Conservation (phyloP, 352 stramenopile species). For the Saprolegnia parasitica region DNA sequence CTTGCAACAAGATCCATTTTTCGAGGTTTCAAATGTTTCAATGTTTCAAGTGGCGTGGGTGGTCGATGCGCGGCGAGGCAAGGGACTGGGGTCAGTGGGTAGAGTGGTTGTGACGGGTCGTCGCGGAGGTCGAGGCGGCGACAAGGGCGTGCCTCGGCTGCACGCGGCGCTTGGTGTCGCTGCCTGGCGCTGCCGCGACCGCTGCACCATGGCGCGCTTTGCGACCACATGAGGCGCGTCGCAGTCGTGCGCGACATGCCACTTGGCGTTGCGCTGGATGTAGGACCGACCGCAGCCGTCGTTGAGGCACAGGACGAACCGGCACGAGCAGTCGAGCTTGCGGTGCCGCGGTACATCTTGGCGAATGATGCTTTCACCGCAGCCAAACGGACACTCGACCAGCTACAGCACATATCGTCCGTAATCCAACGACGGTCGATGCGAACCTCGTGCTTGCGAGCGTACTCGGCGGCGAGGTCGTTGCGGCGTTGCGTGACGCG, state of each 20-base stretch:
- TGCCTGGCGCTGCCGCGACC: constrained; percentile 2
- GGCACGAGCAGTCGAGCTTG: constrained; percentile 11
- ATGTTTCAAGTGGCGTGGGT: neutral
- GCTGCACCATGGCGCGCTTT: neutral
- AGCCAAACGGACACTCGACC: constrained; percentile 27
- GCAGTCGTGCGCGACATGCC: constrained; percentile 13
- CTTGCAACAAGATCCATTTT: too few species aligned
- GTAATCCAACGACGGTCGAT: neutral
- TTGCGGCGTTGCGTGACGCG: neutral
- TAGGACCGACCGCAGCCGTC: constrained; percentile 16
- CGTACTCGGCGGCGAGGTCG: constrained; percentile 20
- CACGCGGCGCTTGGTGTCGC: neutral
- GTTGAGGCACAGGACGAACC: constrained; percentile 15
- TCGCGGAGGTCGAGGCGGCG: too few species aligned
- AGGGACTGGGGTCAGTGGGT: too few species aligned
- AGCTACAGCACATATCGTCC: constrained; percentile 7
- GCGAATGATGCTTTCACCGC: neutral
- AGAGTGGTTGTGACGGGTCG: too few species aligned
- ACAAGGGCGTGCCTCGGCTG: too few species aligned
- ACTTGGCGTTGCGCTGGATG: constrained; percentile 2
- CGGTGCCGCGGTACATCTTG: constrained; percentile 14
- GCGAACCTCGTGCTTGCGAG: constrained; percentile 9
- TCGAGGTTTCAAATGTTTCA: neutral
- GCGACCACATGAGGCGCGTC: constrained; percentile 13
- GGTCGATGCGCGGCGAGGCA: too few species aligned